Percentiles rank a stretch among this genome's conserved stretches.
These are phyloP conservation scores for Penicillium turbatum DNA, from an alignment of 495 filamentous ascomycete genomes.

Conservation along the genomic window DNA sequence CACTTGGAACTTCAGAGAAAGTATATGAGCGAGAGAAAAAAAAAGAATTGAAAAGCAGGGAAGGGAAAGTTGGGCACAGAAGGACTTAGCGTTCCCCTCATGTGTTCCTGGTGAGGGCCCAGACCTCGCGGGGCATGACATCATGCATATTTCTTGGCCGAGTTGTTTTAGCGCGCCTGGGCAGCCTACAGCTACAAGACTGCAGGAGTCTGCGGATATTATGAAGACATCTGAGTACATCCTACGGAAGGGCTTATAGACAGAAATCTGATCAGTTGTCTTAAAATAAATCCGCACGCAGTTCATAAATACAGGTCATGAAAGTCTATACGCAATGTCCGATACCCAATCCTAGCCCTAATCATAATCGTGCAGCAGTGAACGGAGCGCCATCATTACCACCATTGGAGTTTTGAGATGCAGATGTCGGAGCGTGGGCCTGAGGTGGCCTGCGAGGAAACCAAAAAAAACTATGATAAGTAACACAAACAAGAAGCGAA, in stretches of 20 bases:
- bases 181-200: too few species aligned
- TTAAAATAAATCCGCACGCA: constrained; percentile 1
- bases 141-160: constrained; percentile 8
- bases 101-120: constrained; percentile 11
- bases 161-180: too few species aligned
- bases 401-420: constrained; percentile 12
- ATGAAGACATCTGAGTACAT: too few species aligned
- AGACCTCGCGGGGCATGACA: constrained; percentile 9
- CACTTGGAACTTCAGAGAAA: neutral
- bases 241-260: too few species aligned
- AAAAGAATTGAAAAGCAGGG: neutral
- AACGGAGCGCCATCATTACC: constrained; percentile 22
- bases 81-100: constrained; percentile 7
- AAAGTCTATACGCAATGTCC: constrained; percentile 14
- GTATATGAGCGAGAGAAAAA: neutral
- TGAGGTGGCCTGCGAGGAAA: constrained; percentile 24
- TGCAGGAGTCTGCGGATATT: too few species aligned
- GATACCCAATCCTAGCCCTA: constrained; percentile 7
- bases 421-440: constrained; percentile 15
- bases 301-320: constrained; percentile 9
- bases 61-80: constrained; percentile 1
- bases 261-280: neutral
- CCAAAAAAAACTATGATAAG: constrained; percentile 29
- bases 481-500: constrained; percentile 23
- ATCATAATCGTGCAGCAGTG: constrained; percentile 24